Base-by-base conservation (phyloP, 768 basidiomycete genomes). In the Termitomyces titanicus region DNA sequence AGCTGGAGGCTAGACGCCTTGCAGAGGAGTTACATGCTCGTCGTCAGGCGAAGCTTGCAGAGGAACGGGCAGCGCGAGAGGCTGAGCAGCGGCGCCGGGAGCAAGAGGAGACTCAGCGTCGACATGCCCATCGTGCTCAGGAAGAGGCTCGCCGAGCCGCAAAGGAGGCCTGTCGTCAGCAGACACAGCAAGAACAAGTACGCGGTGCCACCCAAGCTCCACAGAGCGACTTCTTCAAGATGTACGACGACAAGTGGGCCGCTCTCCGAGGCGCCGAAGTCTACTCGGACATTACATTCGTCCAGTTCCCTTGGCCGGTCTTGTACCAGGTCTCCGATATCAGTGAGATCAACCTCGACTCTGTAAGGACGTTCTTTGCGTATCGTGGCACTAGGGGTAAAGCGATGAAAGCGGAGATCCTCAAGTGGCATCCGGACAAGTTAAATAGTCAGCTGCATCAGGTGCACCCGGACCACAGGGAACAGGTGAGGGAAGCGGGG, bases 401-500 rank as follows among this genome's bases (percentile, higher is more conserved):
- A 60, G 64, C 66, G 0, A 60, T 79, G 56, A 75, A 70, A 55
- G 57, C 55, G n/a, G 82, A 84, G 58, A 64, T 83, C 29, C 62
- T 81, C 43, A 71, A 74, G 20, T 85, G 78, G 72, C 81, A 85
- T 56, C 79, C 82, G 5, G 83, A 85, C 58, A 82, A 79, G 59
- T 78, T 82, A 59, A 64, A 76, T 54, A 53, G 61, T 12, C 70
- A 62, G 8, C 61, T 78, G 25, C 59, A 61, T 8, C 74, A 68
- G 44, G 69, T 82, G 8, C 53, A 61, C 5, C 58, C 59, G 4
- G 54, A 61, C 3, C 71, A 82, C 13, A 66, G 66, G 43, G 64
- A 61, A 18, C 52, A 51, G 10, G 74, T 77, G 5, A 56, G 51
- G 39, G 70, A 71, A 47, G 74, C 73, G 0, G 73, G 75, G 12